Base-by-base conservation (phyloP, 805 yeast genomes). In the Saccharomycopsis oosterbeekiorum region DNA sequence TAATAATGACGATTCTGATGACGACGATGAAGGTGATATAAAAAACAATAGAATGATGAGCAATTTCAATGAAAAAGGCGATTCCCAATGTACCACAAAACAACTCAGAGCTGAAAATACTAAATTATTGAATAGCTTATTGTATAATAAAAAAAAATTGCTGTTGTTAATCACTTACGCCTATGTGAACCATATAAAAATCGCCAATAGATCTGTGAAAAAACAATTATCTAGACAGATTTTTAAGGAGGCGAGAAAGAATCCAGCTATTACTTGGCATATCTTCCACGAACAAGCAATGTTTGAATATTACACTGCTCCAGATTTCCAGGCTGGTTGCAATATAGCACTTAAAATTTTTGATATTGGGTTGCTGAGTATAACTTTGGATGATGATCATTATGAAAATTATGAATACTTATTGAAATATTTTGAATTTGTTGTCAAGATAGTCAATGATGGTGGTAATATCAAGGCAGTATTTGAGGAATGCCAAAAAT, bases 271-370 rank as follows among this genome's bases (percentile, higher is more conserved):
- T 51, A 86, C 96, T 0, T 84, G 84, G 75, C 89, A 89, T 67
- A 80, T 93, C 21, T 93, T 81, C 72, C 84, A 85, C 21, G 93
- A 89, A 62, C 86, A 88, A 68, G 97, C 97, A 0, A 76, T 83
- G 69, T 77, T 91, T 76, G 99, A 93, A 69, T 84, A 81, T 67
- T 77, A 77, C 65, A 83, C 82, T 66, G 78, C 85, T 62, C 54
- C 63, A 14, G 57, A 59, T 55, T 24, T 55, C 4, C 60, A 60
- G 14, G 85, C 82, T 63, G 87, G 85, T 64, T 74, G 79, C 26
- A 84, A 82, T 59, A 83, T 88, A 55, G 92, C 97, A 0, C 75
- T 80, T 58, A 85, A 85, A 69, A 84, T 92, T 19, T 86, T 89
- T 70, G 96, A 88, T 64, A 72, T 89, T 54, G 97, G 96, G 8